phyloP scores from a whole-genome alignment of 2,329 filamentous ascomycete genomes.

The Helicocarpus griseus region DNA sequence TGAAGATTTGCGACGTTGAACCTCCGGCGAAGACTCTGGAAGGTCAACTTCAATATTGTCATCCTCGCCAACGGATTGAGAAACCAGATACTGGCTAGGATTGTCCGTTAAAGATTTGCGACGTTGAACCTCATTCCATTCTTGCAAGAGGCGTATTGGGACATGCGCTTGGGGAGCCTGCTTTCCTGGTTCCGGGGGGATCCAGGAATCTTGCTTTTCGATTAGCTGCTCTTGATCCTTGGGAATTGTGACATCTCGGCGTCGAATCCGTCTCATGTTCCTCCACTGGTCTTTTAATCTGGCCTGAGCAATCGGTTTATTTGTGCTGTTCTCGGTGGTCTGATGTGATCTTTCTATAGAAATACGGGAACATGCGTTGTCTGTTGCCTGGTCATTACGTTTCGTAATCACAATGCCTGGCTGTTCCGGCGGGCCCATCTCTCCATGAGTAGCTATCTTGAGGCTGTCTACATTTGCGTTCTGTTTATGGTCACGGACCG shows the following conservation, averaged over 20 bases:
- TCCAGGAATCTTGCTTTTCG: constrained; percentile 32
- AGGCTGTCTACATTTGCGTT: background rate
- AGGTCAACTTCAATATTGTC: background rate
- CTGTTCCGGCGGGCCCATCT: background rate
- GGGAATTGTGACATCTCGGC: constrained; percentile 37
- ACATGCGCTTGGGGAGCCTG: constrained; percentile 23
- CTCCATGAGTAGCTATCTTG: background rate
- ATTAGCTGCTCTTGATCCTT: constrained; percentile 43
- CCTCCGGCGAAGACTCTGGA: background rate
- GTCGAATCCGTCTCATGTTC: constrained; percentile 25
- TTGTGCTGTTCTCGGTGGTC: background rate
- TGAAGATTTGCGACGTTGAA: constrained; percentile 7
- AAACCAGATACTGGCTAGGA: background rate
- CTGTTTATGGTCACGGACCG: background rate
- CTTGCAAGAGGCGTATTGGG: constrained; percentile 24
- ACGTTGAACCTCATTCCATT: constrained; percentile 26
- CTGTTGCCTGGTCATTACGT: background rate
- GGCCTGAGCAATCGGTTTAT: background rate
- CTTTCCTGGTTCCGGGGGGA: constrained; percentile 24
- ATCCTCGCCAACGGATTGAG: background rate
- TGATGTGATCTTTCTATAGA: background rate
- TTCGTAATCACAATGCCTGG: background rate
- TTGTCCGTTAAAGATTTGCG: background rate
- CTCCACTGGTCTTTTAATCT: constrained; percentile 18
- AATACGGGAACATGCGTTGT: too few species aligned